These are phyloP conservation scores for Geotrichum ghanense DNA, from an alignment of 805 yeast species.

Conservation along the genomic window DNA sequence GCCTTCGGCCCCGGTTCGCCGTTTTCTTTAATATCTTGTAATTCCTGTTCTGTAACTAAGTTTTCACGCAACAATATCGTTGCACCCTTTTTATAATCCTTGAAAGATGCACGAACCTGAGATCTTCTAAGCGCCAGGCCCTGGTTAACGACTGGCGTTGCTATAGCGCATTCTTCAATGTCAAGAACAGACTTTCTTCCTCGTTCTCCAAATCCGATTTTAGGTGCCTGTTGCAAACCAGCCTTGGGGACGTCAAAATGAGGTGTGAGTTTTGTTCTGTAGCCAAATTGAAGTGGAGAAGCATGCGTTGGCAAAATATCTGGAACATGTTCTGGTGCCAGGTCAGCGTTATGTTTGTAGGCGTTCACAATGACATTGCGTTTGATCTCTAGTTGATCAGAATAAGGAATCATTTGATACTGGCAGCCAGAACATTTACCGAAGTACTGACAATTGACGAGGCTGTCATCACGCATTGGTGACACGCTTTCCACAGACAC, in stretches of 20 bases:
- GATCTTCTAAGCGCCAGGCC: conserved; percentile 64
- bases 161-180: conserved; percentile 89
- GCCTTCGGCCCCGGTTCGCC: conserved; percentile 20
- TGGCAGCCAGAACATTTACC: conserved; percentile 95
- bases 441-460: conserved; percentile 71
- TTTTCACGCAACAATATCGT: conserved; percentile 78
- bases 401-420: conserved; percentile 68
- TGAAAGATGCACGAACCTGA: conserved; percentile 37
- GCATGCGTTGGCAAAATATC: conserved; percentile 50
- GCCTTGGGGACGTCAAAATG: conserved; percentile 75
- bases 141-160: conserved; percentile 63
- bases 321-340: conserved; percentile 39
- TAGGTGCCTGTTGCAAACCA: conserved; percentile 38
- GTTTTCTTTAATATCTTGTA: conserved; percentile 17
- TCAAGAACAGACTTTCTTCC: conserved; percentile 65
- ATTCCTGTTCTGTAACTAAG: conserved; percentile 30
- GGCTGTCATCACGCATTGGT: conserved; percentile 40
- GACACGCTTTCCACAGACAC: conserved; percentile 38
- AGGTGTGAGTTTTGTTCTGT: conserved; percentile 91
- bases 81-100: conserved; percentile 62
- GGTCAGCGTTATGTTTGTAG: conserved; percentile 48
- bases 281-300: conserved; percentile 66
- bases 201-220: conserved; percentile 81
- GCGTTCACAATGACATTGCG: conserved; percentile 71
- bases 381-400: conserved; percentile 62